Conservation (phyloP, 768 basidiomycete species). For the Bullera alba region DNA sequence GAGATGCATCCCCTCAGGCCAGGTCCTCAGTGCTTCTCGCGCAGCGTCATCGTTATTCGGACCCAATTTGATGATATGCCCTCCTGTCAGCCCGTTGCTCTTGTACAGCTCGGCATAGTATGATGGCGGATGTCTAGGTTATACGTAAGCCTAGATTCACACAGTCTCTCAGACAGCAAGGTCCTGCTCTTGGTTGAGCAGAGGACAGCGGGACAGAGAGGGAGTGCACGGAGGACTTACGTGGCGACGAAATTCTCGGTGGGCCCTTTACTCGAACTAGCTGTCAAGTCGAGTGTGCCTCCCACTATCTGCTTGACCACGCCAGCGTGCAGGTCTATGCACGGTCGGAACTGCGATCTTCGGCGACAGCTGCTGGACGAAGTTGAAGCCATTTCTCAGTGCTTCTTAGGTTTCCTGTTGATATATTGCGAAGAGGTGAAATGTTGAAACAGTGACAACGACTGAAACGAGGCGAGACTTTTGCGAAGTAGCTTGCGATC, state of each 20-base stretch:
- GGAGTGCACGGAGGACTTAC: constrained; percentile 49
- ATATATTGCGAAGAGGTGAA: too few relatives aligned
- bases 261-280: constrained; percentile 58
- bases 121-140: constrained; percentile 62
- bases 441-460: too few relatives aligned
- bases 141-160: background rate
- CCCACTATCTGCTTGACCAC: constrained; percentile 98
- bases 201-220: constrained; percentile 9
- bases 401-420: too few relatives aligned
- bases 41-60: constrained; percentile 86
- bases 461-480: too few relatives aligned
- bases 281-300: constrained; percentile 66
- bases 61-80: constrained; percentile 95
- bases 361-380: constrained; percentile 2
- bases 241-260: constrained; percentile 73
- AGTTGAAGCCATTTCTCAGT: background rate
- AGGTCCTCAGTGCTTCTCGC: constrained; percentile 67
- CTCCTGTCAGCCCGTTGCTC: constrained; percentile 63
- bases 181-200: too few relatives aligned
- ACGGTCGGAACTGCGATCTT: constrained; percentile 63
- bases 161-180: too few relatives aligned
- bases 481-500: too few relatives aligned
- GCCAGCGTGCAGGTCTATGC: constrained; percentile 93
- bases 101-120: constrained; percentile 76
- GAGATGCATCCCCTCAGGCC: constrained; percentile 87